phyloP scores from a whole-genome alignment of 1,284 basidiomycete genomes.

The Phylloporus sp. region DNA sequence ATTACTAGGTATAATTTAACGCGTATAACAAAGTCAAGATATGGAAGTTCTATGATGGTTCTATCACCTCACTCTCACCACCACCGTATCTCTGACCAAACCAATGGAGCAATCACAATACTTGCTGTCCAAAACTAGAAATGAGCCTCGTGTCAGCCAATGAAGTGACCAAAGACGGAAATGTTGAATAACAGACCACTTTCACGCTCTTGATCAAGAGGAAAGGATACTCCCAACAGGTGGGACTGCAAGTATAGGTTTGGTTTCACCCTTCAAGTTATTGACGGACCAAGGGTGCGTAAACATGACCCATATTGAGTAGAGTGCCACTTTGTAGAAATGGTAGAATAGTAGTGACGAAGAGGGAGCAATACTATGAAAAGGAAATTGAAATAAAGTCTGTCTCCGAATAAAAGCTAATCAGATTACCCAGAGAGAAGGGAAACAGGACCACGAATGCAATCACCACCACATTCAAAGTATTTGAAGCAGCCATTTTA shows the following conservation, averaged over 20 bases:
- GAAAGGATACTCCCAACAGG: constrained; percentile 48
- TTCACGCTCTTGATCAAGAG: constrained; percentile 45
- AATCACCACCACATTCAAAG: constrained; percentile 93
- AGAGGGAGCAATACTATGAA: constrained; percentile 67
- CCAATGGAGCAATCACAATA: constrained; percentile 81
- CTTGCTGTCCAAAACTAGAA: constrained; percentile 87
- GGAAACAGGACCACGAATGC: constrained; percentile 87
- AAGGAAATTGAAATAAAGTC: neutral
- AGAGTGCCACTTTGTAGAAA: constrained; percentile 96
- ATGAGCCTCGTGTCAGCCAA: constrained; percentile 7
- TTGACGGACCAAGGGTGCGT: constrained; percentile 56
- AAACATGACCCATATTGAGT: constrained; percentile 89
- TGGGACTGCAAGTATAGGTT: constrained; percentile 31
- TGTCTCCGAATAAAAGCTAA: neutral
- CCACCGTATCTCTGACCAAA: constrained; percentile 81
- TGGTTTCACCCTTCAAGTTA: constrained; percentile 11
- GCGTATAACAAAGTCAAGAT: constrained; percentile 2
- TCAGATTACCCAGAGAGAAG: constrained; percentile 77
- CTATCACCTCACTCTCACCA: constrained; percentile 38
- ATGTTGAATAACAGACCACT: constrained; percentile 38
- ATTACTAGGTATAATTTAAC: constrained; percentile 16
- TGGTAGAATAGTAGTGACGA: constrained; percentile 85
- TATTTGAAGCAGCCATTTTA: constrained; percentile 97
- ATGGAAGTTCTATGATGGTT: neutral
- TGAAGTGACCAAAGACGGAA: neutral